Conservation (phyloP, 2,329 filamentous ascomycete species). For the Pestalotiopsis sp. region DNA sequence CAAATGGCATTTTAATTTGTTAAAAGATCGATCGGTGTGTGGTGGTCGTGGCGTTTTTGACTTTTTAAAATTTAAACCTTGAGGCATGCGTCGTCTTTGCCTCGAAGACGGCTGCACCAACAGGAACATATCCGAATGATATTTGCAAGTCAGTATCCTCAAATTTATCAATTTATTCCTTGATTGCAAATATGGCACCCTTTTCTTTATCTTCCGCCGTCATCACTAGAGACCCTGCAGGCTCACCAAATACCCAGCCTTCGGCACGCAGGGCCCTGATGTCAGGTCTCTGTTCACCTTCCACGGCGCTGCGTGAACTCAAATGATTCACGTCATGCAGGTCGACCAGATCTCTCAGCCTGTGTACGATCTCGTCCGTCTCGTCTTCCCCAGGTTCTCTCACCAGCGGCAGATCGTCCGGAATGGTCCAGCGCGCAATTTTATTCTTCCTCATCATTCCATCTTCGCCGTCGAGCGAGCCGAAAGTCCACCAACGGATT, state of each 20-base stretch:
- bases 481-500: conserved; percentile 3
- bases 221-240: neutral
- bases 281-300: conserved; percentile 2
- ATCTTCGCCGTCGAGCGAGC: neutral
- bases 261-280: neutral
- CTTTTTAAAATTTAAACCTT: neutral
- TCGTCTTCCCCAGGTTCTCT: neutral
- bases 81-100: too few relatives aligned
- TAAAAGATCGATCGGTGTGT: neutral
- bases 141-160: too few relatives aligned
- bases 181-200: neutral
- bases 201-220: neutral
- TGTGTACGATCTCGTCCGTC: conserved; percentile 4
- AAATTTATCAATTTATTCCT: neutral
- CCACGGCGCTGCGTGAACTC: conserved; percentile 3
- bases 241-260: neutral
- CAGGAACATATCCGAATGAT: too few relatives aligned
- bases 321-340: conserved; percentile 7
- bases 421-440: neutral
- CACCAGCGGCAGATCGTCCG: conserved; percentile 1
- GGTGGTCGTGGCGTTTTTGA: neutral
- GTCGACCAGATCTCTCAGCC: conserved; percentile 9
- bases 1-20: neutral
- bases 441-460: neutral
- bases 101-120: too few relatives aligned